Base-by-base conservation (phyloP, 2,329 filamentous ascomycete species). In the Daldinia sp. region DNA sequence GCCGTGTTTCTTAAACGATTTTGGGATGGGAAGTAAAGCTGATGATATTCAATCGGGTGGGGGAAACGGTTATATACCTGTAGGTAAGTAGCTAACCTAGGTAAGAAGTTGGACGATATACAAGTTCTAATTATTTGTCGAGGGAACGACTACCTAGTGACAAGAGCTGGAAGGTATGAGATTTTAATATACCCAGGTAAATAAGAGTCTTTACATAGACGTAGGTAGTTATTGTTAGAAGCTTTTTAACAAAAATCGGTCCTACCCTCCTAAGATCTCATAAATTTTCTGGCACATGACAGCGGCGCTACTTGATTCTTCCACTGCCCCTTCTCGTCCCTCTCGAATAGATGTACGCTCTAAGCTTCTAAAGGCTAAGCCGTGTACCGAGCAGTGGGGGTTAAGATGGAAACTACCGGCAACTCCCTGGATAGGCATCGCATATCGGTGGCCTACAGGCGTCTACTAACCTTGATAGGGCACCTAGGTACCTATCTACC, bases 281-380 rank as follows among this genome's bases (percentile, higher is more conserved):
- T 29, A 23, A 32, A 23, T 54, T 61, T 63, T 60, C 54, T 58
- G 47, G 63, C 63, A 66, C 56, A 63, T 66, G 63, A 66, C 60
- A 50, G 29, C 45, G 51, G 55, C 48, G 41, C 63, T 66, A 43
- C 56, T 63, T 52, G 35, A 34, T 48, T 57, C 27, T 51, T 48
- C 41, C 34, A 27, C 29, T n/a, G 2, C 39, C 25, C 49, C 39
- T 51, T 48, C 21, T 5, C 3, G 39, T 25, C 21, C 39, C 13
- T 45, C 39, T 45, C 11, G 13, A 8, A 8, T 45, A 13, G 21
- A 45, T 45, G 21, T 45, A 21, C 45, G n/a, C 19, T 27, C 48
- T 51, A 51, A 30, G 25, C 45, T 48, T 48, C 47, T 54, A 64
- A 57, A 52, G 61, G 61, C 39, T 60, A 64, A 50, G 56, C 56